phyloP scores from a whole-genome alignment of 345 rosid genomes.

The Theobroma cacao region DNA sequence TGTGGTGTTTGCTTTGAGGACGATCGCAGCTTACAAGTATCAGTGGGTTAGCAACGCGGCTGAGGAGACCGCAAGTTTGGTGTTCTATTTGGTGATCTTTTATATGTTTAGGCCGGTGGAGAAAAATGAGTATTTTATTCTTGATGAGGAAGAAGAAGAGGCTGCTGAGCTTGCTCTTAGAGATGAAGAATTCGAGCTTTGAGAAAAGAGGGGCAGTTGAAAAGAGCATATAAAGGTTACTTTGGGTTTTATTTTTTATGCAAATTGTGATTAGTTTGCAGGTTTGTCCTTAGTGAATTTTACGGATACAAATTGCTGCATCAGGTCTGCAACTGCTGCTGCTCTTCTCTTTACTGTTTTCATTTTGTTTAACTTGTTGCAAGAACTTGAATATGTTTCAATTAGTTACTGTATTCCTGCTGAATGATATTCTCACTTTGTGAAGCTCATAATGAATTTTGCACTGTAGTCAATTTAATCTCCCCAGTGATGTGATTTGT shows the following conservation, averaged over 20 bases:
- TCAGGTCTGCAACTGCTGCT: constrained; percentile 15
- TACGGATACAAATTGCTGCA: constrained; percentile 9
- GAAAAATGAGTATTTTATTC: constrained; percentile 82
- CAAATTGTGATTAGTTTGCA: constrained; percentile 14
- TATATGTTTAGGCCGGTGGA: constrained; percentile 92
- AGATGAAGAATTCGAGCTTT: constrained; percentile 89
- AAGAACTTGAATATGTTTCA: constrained; percentile 11
- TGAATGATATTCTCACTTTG: neutral
- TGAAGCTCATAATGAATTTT: neutral
- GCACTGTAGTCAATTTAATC: too few relatives aligned
- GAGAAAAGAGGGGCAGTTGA: constrained; percentile 28
- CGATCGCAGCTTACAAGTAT: constrained; percentile 82
- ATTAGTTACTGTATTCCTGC: constrained; percentile 16
- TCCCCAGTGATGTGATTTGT: too few relatives aligned
- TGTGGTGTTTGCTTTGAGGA: constrained; percentile 82
- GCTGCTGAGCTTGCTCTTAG: constrained; percentile 76
- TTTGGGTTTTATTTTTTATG: neutral
- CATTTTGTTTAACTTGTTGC: constrained; percentile 17
- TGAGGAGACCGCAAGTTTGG: constrained; percentile 81
- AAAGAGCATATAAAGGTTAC: neutral
- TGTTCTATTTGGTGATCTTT: constrained; percentile 74
- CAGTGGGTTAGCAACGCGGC: constrained; percentile 96
- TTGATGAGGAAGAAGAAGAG: constrained; percentile 93
- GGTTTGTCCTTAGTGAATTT: neutral
- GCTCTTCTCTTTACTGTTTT: neutral